Evolutionary conservation across 2,329 filamentous ascomycete species (phyloP), one percentile per base, ranked within the genome.

Genomic region (Apiospora saccharicola): DNA sequence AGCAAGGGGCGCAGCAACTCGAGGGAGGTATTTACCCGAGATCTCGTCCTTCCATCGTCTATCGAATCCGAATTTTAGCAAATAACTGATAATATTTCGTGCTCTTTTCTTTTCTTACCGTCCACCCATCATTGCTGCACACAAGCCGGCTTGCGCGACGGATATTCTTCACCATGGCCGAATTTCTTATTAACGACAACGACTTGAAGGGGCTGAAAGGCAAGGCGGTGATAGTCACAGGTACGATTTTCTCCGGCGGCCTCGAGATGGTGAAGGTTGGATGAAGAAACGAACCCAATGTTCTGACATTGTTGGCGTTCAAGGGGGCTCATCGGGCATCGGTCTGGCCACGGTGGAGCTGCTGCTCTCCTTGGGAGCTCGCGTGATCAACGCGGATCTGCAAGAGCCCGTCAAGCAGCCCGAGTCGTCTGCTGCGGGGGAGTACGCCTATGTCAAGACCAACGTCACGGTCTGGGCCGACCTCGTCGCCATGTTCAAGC

Each of bases 291-390:
- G 30, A 34, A 13, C 30, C 26, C 16, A 61, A 43, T 26, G 34
- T 43, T 69, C 73, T 70, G 74, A 73, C 70, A 74, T 46, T 19
- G 46, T 19, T 13, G 53, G 46, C 43, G 46, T 70, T 76, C 74
- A 22, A 86, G 89, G 89, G 68, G 87, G 87, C 71, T 88, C 87
- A 0, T 90, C 88, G 2, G 90, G 90, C 22, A 91, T 91, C 70
- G 89, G 90, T 44, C 84, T 90, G 19, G 87, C 87, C 71, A 90
- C 89, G 0, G 83, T 86, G 10, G 79, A 85, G 12, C 81, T 87
- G 2, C 84, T 90, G 19, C 81, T 91, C 10, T 80, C 84, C 0
- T 78, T 86, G 0, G 89, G 88, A 26, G 89, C 88, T 41, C 84
- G 82, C 22, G 89, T 91, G 24, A 83, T 90, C 72, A 86, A 85